phyloP scores from a whole-genome alignment of 805 yeast species.

The Scheffersomyces lignosus region DNA sequence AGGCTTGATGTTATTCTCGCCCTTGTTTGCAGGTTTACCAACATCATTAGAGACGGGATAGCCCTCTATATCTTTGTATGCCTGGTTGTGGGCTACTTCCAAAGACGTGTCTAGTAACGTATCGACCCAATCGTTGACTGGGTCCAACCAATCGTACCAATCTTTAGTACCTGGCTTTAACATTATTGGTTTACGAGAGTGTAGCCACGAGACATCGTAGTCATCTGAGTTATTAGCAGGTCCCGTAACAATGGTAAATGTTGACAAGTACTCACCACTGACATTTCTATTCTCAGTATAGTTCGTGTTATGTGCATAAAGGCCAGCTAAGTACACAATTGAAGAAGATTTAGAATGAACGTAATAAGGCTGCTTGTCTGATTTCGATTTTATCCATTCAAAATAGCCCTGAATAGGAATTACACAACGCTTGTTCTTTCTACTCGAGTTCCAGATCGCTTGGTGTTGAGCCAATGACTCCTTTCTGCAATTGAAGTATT shows the following conservation, averaged over 20 bases:
- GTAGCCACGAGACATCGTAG: conserved; percentile 63
- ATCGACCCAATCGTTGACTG: conserved; percentile 37
- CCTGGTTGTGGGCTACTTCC: conserved; percentile 29
- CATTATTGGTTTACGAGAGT: conserved; percentile 75
- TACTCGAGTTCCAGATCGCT: conserved; percentile 57
- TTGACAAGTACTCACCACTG: conserved; percentile 32
- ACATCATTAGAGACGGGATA: conserved; percentile 62
- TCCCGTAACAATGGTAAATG: conserved; percentile 73
- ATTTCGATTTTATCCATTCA: conserved; percentile 63
- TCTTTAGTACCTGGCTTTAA: conserved; percentile 56
- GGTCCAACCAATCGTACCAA: conserved; percentile 66
- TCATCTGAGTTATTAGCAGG: conserved; percentile 50
- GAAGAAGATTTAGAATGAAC: conserved; percentile 53
- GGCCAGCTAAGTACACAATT: conserved; percentile 62
- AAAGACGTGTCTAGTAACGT: conserved; percentile 41
- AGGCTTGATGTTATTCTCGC: conserved; percentile 33
- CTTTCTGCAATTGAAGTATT: conserved; percentile 71
- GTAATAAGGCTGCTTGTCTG: conserved; percentile 62
- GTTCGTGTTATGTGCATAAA: conserved; percentile 37
- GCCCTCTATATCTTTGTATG: conserved; percentile 43
- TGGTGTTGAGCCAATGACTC: conserved; percentile 55
- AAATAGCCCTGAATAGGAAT: conserved; percentile 82
- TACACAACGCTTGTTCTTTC: conserved; percentile 59
- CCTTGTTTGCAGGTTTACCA: conserved; percentile 58
- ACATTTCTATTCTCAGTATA: conserved; percentile 21